Evolutionary conservation across 352 stramenopile genomes (phyloP), one percentile per base, ranked within the genome.

Genomic region (Phytopythium boreale): DNA sequence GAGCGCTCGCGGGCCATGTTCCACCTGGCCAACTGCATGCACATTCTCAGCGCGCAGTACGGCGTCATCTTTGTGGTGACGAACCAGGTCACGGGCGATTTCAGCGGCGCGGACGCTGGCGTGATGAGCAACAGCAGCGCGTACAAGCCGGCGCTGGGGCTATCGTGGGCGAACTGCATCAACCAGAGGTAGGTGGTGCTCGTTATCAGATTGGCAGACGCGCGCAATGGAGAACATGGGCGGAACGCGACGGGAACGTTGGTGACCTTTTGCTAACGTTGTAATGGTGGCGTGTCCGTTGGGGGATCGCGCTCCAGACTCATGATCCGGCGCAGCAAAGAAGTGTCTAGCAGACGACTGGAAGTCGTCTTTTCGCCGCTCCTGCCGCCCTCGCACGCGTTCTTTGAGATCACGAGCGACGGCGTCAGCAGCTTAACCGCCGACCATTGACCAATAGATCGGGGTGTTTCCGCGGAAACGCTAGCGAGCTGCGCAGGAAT

Each of bases 141-240:
- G 29, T 50, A 75, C 59, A 82, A 87, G 36, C 87, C 87, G 2
- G 84, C 87, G 27, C 67, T 95, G 2, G 87, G 87, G 1, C 62
- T 93, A 6, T 92, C 87, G 4, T 95, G 87, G 87, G 90, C 87
- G 34, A 82, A 89, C 71, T 95, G 87, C 72, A 76, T 95, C 70
- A 93, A 92, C 68, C 87, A 95, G 64, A 71, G 86, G 82, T 90
- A 69, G 61, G 72, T 69, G 43, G 34, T 39, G 34, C 10, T 34
- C 6, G 51, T 26, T 24, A 22, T 55, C 56, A 14, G 20, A 26
- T 44, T 43, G 19, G 5, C 9, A 58, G 27, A 26, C 31, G 27
- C 26, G 27, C 17, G 50, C 14, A 26, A 58, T 8, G 22, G 26
- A 14, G 47, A 49, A 20, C 15, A 1, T 4, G 22, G 1, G 12